These are phyloP conservation scores for Elongisporangium prolatum DNA, from an alignment of 352 stramenopile genomes.

Conservation along the genomic window DNA sequence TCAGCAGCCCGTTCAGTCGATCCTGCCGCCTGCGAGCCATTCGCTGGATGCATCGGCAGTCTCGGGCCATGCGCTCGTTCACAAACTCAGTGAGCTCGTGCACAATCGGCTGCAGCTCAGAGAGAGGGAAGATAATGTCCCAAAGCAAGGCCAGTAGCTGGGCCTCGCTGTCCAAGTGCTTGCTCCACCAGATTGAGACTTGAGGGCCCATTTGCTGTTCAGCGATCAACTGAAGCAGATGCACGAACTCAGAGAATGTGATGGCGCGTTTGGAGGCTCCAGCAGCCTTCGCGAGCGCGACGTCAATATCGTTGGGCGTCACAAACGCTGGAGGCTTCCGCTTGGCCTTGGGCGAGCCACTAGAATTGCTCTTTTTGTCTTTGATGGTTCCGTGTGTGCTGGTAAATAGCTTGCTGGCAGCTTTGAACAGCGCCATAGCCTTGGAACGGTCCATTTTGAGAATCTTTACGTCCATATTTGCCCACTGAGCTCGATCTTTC, in stretches of 20 bases:
- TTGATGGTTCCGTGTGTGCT: neutral
- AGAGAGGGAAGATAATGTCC: conserved; percentile 29
- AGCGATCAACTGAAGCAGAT: conserved; percentile 22
- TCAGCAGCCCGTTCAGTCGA: conserved; percentile 17
- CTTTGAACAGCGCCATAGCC: conserved; percentile 43
- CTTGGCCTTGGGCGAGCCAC: conserved; percentile 7
- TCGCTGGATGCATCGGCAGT: conserved; percentile 25
- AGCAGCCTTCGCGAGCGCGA: conserved; percentile 49
- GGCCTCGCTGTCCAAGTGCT: conserved; percentile 31
- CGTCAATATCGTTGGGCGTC: conserved; percentile 48
- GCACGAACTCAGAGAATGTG: conserved; percentile 36
- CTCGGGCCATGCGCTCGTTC: conserved; percentile 15
- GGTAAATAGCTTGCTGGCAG: conserved; percentile 22
- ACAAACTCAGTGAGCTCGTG: conserved; percentile 11
- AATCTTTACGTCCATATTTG: conserved; percentile 26
- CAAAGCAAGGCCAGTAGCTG: conserved; percentile 42
- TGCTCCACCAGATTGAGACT: conserved; percentile 40
- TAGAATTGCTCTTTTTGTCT: conserved; percentile 3
- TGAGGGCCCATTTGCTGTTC: conserved; percentile 23
- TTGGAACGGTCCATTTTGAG: conserved; percentile 55
- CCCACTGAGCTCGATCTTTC: conserved; percentile 30
- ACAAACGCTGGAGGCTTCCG: conserved; percentile 23
- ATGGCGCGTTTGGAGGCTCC: conserved; percentile 43
- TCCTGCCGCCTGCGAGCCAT: conserved; percentile 20
- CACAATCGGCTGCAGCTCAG: conserved; percentile 19